These are phyloP conservation scores for Crinitomyces ghanaensis DNA, from an alignment of 805 yeast genomes.

Conservation along the genomic window DNA sequence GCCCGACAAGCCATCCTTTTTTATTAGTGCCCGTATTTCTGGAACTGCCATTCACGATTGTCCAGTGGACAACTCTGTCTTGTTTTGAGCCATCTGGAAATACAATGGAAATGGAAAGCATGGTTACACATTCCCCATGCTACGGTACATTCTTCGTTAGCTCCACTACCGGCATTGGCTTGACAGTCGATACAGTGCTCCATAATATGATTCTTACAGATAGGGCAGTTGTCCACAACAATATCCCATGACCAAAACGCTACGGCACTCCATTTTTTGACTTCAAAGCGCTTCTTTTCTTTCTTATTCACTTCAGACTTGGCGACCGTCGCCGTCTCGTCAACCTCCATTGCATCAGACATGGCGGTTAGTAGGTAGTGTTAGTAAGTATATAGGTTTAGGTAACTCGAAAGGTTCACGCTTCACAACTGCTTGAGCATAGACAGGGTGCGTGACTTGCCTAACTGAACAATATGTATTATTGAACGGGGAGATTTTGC, in stretches of 20 bases:
- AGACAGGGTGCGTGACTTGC: not conserved
- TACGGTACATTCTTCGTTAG: conserved; percentile 72
- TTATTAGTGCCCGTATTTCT: conserved; percentile 56
- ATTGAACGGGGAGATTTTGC: conserved; percentile 3
- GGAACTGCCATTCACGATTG: conserved; percentile 76
- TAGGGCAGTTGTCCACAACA: conserved; percentile 92
- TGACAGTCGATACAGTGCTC: conserved; percentile 96
- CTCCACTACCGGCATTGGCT: conserved; percentile 49
- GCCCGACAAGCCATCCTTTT: not conserved
- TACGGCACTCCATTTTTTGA: conserved; percentile 97
- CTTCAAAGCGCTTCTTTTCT: conserved; percentile 68
- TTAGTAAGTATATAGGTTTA: too few species aligned
- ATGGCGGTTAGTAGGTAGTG: too few species aligned
- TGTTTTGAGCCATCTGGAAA: conserved; percentile 57
- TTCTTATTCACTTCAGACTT: conserved; percentile 12
- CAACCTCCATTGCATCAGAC: conserved; percentile 15
- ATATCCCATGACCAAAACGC: conserved; percentile 99
- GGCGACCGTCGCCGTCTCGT: too few species aligned
- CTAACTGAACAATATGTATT: conserved; percentile 1
- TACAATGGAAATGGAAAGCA: conserved; percentile 97
- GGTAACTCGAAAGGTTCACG: too few species aligned
- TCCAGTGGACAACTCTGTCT: conserved; percentile 96
- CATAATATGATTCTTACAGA: conserved; percentile 96
- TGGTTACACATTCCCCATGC: conserved; percentile 98
- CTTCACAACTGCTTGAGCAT: conserved; percentile 1